Evolutionary conservation across 257 asterid genomes (phyloP), one percentile per base, ranked within the genome.

Genomic region (Nicotiana benthamiana): DNA sequence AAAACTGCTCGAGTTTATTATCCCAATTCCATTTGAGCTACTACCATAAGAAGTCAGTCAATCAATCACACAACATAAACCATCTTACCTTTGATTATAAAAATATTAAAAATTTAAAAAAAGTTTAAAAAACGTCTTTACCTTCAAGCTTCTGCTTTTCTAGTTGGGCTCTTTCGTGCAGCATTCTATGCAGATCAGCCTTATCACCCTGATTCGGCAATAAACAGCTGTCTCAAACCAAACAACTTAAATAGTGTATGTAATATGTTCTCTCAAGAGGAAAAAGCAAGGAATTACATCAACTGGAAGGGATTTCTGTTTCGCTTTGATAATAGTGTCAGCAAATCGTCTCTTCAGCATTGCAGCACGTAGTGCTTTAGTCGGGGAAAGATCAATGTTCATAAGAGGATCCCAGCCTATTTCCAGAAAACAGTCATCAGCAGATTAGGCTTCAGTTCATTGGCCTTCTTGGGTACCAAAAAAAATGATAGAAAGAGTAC

Each of bases 291-390:
- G 32, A 67, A 79, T 81, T 87, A 90, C 91, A 52, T 84, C 78
- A n/a, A 80, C 84, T 65, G 57, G 75, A n/a, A 70, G 70, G 10
- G 72, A 77, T 83, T 85, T 89, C 70, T 89, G 94, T 8, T 85
- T 90, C 48, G 95, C 96, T 86, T 79, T 93, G 77, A 86, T 87
- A 60, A 93, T 91, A 1, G 94, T 93, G 83, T 86, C 97, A 30
- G 99, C 98, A 84, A 87, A 95, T 60, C 95, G 94, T 57, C 87
- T 92, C 83, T 88, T 93, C 12, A 95, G 86, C 97, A 83, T 89
- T 75, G 97, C 98, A 54, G 86, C 95, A 26, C 97, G 90, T 81
- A 92, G 83, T 15, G 97, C 98, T 87, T 88, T 92, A 79, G 82
- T 85, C 10, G 97, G 91, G 5, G 95, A 93, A 83, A 87, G 59